Base-by-base conservation (phyloP, 1,284 basidiomycete species). In the Microbotryum intermedium region DNA sequence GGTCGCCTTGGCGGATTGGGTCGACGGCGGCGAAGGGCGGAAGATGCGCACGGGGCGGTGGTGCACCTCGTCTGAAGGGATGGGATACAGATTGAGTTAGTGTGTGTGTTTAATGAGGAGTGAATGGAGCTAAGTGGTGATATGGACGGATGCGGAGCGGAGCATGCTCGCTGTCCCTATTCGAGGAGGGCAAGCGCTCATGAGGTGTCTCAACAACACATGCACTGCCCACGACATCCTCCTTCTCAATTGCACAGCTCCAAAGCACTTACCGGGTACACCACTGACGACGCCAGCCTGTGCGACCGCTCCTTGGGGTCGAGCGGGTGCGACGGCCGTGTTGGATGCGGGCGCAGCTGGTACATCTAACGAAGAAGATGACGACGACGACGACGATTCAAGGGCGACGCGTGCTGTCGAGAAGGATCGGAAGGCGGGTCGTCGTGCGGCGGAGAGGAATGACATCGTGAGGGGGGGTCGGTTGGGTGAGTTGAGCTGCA, bases 1-100 rank as follows among this genome's bases (percentile, higher is more conserved):
- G 77, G 94, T 93, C 54, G 84, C 85, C 50, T 84, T 82, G 55
- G 90, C 93, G 55, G 89, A 92, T 76, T 97, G 92, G 83, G 94
- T 97, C 10, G 93, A 94, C 67, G 90, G 91, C 69, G 90, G 87
- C 25, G 92, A 85, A 1, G 93, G 90, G 73, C 92, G 87, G 79
- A 84, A 98, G 75, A 98, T 92, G 61, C 93, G 84, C 43, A 97
- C 93, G 28, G 83, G 77, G 52, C 94, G 88, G 73, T 90, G 85
- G 64, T 83, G 84, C 62, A 97, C 82, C 75, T 95, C 86, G 68
- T 77, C 90, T 92, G 67, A 4, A 53, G 23, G 16, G 39, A 6
- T 6, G 18, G 28, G 9, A 21, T n/a, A 20, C 5, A 1, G 39
- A 44, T 7, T 8, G 20, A 2, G 18, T 11, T 20, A 23, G 25